Evolutionary conservation across 2,329 filamentous ascomycete genomes (phyloP), one percentile per base, ranked within the genome.

Genomic region (Exophiala sp.): DNA sequence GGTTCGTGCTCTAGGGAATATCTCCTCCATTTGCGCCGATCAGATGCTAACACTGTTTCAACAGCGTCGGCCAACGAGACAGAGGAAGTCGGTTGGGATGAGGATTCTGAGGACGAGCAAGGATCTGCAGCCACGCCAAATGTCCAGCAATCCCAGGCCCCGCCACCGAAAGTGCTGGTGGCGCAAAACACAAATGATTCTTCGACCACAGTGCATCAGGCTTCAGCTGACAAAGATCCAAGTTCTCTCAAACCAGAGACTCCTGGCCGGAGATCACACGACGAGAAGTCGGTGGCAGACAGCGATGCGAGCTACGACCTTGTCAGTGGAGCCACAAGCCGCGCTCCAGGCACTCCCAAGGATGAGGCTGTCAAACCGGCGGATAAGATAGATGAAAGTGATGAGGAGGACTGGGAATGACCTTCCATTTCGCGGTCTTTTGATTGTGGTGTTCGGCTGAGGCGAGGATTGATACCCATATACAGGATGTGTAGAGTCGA

Each of bases 221-320:
- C 66, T 50, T 58, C 63, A 57, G 55, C 71, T 53, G 63, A 64
- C 38, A 64, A 64, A n/a, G 55, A 54, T 23, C 14, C 52, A 13
- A 45, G 30, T 1, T 51, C 58, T 8, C 71, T 81, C 41, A 88
- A 88, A 67, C 76, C 82, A 21, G 69, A 51, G 32, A 37, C 34
- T 23, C 80, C 86, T 60, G 73, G 82, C 14, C 83, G 87, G 46
- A 71, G 73, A 32, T 94, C 89, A 21, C 85, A 94, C 62, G 89
- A 95, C 63, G 85, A 89, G 66, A 89, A 91, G 66, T 94, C 87
- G 21, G 86, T 93, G 60, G 82, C 89, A 6, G 93, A 93, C 62
- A 96, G 91, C 65, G 93, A 98, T 62, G 88, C 88, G 14, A 95
- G 89, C 71, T 98, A 98, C 67, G 93, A 98, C 66, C 78, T 98